Evolutionary conservation across 2,329 filamentous ascomycete genomes (phyloP).

Genomic region (Neophaeococcomyces mojaviensis): DNA sequence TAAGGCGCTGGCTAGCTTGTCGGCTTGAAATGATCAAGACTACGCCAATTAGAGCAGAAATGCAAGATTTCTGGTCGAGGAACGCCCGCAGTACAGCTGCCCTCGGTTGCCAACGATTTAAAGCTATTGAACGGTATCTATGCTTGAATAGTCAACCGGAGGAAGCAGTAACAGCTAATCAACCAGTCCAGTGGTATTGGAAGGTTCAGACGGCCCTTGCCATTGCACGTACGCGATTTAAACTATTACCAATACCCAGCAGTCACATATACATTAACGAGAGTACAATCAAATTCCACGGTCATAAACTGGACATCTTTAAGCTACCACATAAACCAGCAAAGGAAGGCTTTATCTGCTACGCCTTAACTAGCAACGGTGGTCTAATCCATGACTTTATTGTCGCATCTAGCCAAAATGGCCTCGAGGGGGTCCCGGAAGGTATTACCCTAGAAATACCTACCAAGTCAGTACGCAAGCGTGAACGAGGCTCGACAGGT

Average conservation of each 20-base stretch:
- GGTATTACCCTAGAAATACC: not conserved
- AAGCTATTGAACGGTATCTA: not conserved
- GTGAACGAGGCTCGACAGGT: not conserved
- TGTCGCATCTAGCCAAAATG: not conserved
- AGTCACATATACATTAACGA: not conserved
- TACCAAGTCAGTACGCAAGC: not conserved
- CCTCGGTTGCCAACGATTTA: not conserved
- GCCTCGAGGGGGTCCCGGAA: not conserved
- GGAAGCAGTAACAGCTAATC: not conserved
- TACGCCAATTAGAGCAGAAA: not conserved
- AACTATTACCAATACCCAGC: not conserved
- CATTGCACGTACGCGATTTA: not conserved
- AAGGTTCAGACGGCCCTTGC: not conserved
- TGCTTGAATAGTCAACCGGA: not conserved
- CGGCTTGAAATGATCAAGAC: not conserved
- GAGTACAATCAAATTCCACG: not conserved
- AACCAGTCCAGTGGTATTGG: not conserved
- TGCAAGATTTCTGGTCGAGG: not conserved
- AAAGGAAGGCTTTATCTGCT: not conserved
- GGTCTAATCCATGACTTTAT: not conserved
- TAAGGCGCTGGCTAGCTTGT: not conserved
- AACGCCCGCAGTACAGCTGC: not conserved
- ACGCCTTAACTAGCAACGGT: not conserved
- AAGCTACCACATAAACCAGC: not conserved
- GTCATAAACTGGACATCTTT: not conserved